Base-by-base conservation (phyloP, 139 green algal genomes). In the Micromonas pusilla region DNA sequence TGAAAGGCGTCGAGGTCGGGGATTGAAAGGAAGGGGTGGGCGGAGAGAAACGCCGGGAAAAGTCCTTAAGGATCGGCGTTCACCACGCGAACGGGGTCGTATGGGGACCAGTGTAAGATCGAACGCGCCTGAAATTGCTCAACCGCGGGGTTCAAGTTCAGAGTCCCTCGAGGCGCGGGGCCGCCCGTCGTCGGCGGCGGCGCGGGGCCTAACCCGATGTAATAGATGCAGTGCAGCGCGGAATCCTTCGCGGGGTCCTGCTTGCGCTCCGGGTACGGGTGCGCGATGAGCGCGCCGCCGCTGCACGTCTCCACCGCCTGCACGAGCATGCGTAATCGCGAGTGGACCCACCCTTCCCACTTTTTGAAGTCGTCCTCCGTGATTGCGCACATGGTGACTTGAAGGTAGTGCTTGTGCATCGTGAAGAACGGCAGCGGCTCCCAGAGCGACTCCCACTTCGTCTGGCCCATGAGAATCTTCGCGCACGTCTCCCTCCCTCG, bases 401-500 rank as follows among this genome's bases (percentile, higher is more conserved):
- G 30, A 4, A 78, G 26, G 34, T 78, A 78, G n/a, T 68, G 30
- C 38, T 78, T 78, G 53, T 78, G 53, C 54, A 57, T 53, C 26
- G 72, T 52, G 21, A 78, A 70, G 30, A 78, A 78, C 1, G 53
- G 52, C 31, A 70, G 16, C 20, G 52, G 25, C 4, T 45, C 34
- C 54, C 54, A 78, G 21, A 78, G 28, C 23, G 52, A 34, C 20
- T 52, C 34, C 72, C 72, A 78, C 28, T 53, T 53, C 31, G 16
- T 45, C 54, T 70, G n/a, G 52, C 30, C 37, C 33, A 71, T 31
- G 21, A 78, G 28, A 23, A 78, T 39, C 21, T 32, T 37, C 36
- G 80, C 38, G 81, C 87, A 93, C 30, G 95, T 38, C 31, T 85
- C 73, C 37, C 90, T 83, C 4, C 79, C 86, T 2, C 70, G 62